Conservation (phyloP, 2,329 filamentous ascomycete genomes). For the Penicillium hordei region DNA sequence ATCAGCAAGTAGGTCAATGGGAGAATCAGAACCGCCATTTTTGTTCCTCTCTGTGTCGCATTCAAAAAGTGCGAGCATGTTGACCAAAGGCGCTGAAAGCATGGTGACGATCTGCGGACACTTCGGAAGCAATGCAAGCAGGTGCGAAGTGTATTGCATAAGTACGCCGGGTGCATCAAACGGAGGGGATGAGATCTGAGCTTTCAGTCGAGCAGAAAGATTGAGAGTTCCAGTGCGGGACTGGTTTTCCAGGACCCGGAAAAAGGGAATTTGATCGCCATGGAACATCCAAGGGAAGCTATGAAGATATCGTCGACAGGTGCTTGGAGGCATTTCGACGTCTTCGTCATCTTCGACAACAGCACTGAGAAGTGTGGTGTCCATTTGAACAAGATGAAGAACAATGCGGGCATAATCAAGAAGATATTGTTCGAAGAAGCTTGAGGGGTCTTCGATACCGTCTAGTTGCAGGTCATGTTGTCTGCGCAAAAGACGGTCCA, state of each 20-base stretch:
- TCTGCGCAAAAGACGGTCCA: conserved; percentile 44
- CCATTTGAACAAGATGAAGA: conserved; percentile 43
- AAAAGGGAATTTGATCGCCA: conserved; percentile 38
- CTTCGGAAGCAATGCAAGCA: conserved; percentile 32
- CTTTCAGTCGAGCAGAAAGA: conserved; percentile 32
- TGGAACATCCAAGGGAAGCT: conserved; percentile 40
- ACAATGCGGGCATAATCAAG: conserved; percentile 41
- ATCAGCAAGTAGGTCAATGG: conserved; percentile 21
- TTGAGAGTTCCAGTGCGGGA: conserved; percentile 31
- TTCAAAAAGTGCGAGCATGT: conserved; percentile 33
- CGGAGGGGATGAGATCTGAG: conserved; percentile 28
- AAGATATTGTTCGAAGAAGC: conserved; percentile 44
- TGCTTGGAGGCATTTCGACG: conserved; percentile 27
- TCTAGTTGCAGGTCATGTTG: conserved; percentile 33
- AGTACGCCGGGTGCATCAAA: conserved; percentile 29
- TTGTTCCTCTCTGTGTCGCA: conserved; percentile 30
- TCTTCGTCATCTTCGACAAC: conserved; percentile 30
- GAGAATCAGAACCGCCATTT: conserved; percentile 22
- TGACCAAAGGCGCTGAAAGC: conserved; percentile 25
- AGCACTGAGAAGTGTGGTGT: conserved; percentile 35
- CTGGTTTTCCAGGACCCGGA: conserved; percentile 32
- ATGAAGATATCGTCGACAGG: conserved; percentile 38
- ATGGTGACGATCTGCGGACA: conserved; percentile 28
- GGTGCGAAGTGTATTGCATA: conserved; percentile 31
- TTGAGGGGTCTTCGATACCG: conserved; percentile 30